Conservation (phyloP, 148 eudicot genomes). For the Nepenthes gracilis region DNA sequence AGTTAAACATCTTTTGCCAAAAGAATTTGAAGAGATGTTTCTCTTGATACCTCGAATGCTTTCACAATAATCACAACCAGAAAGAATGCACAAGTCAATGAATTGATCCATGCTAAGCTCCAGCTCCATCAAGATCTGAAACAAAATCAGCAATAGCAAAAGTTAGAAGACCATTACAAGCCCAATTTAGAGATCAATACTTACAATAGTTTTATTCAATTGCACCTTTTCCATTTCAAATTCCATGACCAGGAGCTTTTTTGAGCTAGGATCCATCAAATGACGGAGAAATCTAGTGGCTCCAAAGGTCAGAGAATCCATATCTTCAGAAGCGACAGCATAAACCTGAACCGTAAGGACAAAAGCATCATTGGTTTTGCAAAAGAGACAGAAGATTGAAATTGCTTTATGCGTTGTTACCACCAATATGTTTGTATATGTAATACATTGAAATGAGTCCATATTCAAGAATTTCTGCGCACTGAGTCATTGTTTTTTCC, state of each 20-base stretch:
- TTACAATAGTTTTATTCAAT: background rate
- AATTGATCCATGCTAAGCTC: slow-evolving; percentile 96
- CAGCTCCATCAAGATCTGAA: slow-evolving; percentile 83
- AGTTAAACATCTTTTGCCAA: too few species aligned
- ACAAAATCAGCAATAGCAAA: slow-evolving; percentile 4
- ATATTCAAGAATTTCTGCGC: too few species aligned
- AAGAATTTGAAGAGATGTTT: too few species aligned
- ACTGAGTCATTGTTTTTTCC: too few species aligned
- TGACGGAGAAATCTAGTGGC: slow-evolving; percentile 93
- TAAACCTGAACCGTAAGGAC: slow-evolving; percentile 45
- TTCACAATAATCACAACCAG: slow-evolving; percentile 96
- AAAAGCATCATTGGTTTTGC: background rate
- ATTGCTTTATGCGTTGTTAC: background rate
- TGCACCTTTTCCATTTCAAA: slow-evolving; percentile 87
- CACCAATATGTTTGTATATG: background rate
- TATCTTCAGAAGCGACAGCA: slow-evolving; percentile 97
- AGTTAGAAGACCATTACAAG: background rate
- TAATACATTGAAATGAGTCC: too few species aligned
- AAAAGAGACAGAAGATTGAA: background rate
- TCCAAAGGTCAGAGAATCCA: slow-evolving; percentile 98
- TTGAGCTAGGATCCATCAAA: slow-evolving; percentile 96
- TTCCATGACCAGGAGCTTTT: slow-evolving; percentile 95
- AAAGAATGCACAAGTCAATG: slow-evolving; percentile 94
- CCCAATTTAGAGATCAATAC: background rate
- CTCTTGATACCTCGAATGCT: slow-evolving; percentile 60